These are phyloP conservation scores for Orbilia oligospora DNA, from an alignment of 2,329 filamentous ascomycete species.

Conservation along the genomic window DNA sequence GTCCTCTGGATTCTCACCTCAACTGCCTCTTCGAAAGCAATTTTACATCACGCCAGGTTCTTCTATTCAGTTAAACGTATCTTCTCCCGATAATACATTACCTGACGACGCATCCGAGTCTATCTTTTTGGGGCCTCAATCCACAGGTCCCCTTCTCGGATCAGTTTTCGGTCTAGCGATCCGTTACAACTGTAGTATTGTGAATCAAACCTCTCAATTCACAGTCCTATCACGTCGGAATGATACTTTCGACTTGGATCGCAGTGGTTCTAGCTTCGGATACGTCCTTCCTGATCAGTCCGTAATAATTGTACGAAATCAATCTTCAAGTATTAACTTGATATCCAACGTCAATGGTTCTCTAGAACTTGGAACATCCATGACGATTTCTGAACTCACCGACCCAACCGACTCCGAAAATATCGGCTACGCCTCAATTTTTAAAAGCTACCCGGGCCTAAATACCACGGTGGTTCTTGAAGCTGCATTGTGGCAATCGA, in stretches of 20 bases:
- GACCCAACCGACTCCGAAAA: constrained; percentile 34
- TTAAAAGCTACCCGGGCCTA: constrained; percentile 37
- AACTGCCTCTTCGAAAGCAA: constrained; percentile 49
- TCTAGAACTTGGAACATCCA: constrained; percentile 41
- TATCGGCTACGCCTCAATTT: constrained; percentile 45
- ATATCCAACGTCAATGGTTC: constrained; percentile 53
- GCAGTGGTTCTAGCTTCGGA: constrained; percentile 5
- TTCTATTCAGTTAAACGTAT: constrained; percentile 38
- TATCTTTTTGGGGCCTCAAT: constrained; percentile 48
- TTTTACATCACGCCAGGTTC: constrained; percentile 46
- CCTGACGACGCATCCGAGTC: constrained; percentile 53
- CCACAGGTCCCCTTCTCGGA: constrained; percentile 38
- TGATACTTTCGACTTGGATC: constrained; percentile 27
- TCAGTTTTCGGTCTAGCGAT: constrained; percentile 43
- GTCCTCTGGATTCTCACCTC: constrained; percentile 44
- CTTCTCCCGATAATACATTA: constrained; percentile 27
- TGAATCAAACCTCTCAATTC: constrained; percentile 51
- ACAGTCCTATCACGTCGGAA: constrained; percentile 48
- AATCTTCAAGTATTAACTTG: constrained; percentile 17
- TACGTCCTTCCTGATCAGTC: constrained; percentile 20
- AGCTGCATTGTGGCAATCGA: constrained; percentile 48
- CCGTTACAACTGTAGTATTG: constrained; percentile 46
- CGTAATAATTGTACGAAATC: constrained; percentile 40
- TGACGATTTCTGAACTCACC: constrained; percentile 13
- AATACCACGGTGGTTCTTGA: constrained; percentile 41